phyloP scores from a whole-genome alignment of 306 rosid genomes.

The Quercus gilva region DNA sequence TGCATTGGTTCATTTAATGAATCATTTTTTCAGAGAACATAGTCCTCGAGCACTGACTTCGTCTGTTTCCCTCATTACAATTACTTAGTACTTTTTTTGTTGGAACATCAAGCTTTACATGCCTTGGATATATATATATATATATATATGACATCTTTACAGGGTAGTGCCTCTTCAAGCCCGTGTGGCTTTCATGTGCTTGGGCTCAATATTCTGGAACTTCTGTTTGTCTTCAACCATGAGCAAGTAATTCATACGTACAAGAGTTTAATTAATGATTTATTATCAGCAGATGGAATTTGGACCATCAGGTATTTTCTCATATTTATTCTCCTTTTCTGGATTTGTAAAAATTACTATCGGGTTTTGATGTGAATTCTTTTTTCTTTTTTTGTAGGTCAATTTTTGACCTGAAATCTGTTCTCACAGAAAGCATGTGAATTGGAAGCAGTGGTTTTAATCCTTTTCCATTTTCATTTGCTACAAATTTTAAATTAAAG shows the following conservation, averaged over 20 bases:
- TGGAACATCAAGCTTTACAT: conserved; percentile 12
- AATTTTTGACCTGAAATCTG: conserved; percentile 1
- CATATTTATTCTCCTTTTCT: not conserved
- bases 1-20: not conserved
- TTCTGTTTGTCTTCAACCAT: conserved; percentile 80
- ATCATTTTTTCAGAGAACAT: not conserved
- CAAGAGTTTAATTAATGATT: conserved; percentile 6
- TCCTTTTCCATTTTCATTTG: not conserved
- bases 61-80: not conserved
- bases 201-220: conserved; percentile 92
- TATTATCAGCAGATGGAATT: conserved; percentile 18
- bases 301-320: conserved; percentile 28
- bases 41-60: not conserved
- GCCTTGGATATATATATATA: conserved; percentile 5
- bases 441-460: not conserved
- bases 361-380: conserved; percentile 10
- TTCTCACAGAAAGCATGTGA: not conserved
- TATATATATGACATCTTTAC: conserved; percentile 20
- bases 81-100: not conserved
- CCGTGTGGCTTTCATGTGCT: conserved; percentile 88
- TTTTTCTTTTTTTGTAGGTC: conserved; percentile 13
- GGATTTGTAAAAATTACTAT: conserved; percentile 3
- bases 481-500: not conserved
- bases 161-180: conserved; percentile 97
- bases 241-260: conserved; percentile 56